Evolutionary conservation across 306 rosid species (phyloP).

Genomic region (Begonia masoniana): DNA sequence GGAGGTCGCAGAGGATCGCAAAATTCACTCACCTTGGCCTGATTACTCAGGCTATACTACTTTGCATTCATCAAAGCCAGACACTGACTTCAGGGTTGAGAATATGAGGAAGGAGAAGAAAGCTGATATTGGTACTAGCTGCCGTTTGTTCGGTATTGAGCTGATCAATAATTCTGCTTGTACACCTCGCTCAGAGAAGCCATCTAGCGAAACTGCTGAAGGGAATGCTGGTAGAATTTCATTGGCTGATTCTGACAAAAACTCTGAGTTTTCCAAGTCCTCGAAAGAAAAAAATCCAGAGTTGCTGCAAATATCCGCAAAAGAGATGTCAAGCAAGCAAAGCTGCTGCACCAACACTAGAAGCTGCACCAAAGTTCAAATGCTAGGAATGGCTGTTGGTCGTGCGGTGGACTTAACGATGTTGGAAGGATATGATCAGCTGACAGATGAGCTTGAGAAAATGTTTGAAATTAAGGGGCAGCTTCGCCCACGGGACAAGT

Average conservation of each 20-base stretch:
- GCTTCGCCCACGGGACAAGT: slow-evolving; percentile 42
- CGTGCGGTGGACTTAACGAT: slow-evolving; percentile 83
- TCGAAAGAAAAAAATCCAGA: slow-evolving; percentile 34
- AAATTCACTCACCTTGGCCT: slow-evolving; percentile 38
- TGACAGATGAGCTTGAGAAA: slow-evolving; percentile 62
- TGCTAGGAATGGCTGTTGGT: slow-evolving; percentile 93
- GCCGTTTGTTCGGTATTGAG: slow-evolving; percentile 64
- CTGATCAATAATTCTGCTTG: slow-evolving; percentile 32
- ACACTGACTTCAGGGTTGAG: slow-evolving; percentile 28
- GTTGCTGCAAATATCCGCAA: slow-evolving; percentile 24
- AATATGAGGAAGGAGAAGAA: slow-evolving; percentile 47
- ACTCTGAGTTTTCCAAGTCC: slow-evolving; percentile 36
- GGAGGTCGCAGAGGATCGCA: slow-evolving; percentile 47
- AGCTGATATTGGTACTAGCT: slow-evolving; percentile 42
- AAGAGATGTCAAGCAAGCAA: slow-evolving; percentile 59
- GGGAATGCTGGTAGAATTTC: slow-evolving; percentile 27
- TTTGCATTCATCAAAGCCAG: slow-evolving; percentile 22
- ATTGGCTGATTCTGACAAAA: slow-evolving; percentile 36
- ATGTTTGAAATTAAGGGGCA: slow-evolving; percentile 86
- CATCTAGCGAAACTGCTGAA: slow-evolving; percentile 22
- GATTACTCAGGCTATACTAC: slow-evolving; percentile 26
- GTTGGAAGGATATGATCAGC: slow-evolving; percentile 74
- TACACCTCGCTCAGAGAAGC: slow-evolving; percentile 24
- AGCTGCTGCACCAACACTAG: slow-evolving; percentile 31
- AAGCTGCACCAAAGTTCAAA: slow-evolving; percentile 96